Conservation (phyloP, 768 basidiomycete genomes). For the Pisolithus tinctorius region DNA sequence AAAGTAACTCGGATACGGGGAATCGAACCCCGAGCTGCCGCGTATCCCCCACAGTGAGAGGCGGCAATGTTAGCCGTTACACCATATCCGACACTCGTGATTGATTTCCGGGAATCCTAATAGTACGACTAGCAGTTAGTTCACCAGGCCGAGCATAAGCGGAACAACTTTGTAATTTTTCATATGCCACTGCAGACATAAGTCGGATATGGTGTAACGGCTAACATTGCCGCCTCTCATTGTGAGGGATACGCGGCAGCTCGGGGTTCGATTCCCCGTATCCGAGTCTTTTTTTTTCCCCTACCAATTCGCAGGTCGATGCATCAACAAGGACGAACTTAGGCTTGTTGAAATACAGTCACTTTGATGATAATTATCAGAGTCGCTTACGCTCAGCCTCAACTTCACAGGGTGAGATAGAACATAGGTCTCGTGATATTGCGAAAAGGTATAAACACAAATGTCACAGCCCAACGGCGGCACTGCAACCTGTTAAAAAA, state of each 20-base stretch:
- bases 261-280: slow-evolving; percentile 56
- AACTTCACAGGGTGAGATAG: background rate
- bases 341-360: too few species aligned
- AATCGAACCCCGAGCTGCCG: slow-evolving; percentile 55
- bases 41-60: slow-evolving; percentile 32
- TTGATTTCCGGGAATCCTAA: background rate
- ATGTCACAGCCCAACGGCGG: slow-evolving; percentile 12
- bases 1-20: slow-evolving; percentile 41
- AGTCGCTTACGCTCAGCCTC: background rate
- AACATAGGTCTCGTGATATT: background rate
- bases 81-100: slow-evolving; percentile 42
- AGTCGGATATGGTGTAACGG: slow-evolving; percentile 57
- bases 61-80: slow-evolving; percentile 66
- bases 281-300: slow-evolving; percentile 23
- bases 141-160: too few species aligned
- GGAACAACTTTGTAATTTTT: too few species aligned
- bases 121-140: too few species aligned
- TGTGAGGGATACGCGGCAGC: slow-evolving; percentile 33
- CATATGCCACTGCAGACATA: too few species aligned
- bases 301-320: background rate
- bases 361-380: background rate
- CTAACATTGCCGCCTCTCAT: slow-evolving; percentile 62
- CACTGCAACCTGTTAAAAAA: slow-evolving; percentile 13
- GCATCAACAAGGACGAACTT: background rate
- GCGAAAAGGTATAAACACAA: slow-evolving; percentile 13